phyloP scores from a whole-genome alignment of 306 rosid species.

The Vicia villosa region DNA sequence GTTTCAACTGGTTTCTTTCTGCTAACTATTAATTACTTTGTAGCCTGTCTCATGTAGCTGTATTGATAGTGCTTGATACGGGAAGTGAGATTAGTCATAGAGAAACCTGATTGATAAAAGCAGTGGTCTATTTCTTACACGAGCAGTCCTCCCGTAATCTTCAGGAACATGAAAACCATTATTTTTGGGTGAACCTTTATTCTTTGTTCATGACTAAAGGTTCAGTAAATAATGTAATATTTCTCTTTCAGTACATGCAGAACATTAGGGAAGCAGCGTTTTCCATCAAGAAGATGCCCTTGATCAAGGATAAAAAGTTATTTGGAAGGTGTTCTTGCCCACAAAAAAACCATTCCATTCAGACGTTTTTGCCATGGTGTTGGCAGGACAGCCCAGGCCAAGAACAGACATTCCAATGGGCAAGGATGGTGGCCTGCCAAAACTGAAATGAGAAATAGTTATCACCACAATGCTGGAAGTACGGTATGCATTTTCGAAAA shows the following conservation, averaged over 20 bases:
- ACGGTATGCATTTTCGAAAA: slow-evolving; percentile 6
- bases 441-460: slow-evolving; percentile 60
- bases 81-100: no score
- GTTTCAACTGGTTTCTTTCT: no score
- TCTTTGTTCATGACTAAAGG: slow-evolving; percentile 23
- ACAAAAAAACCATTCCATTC: slow-evolving; percentile 95
- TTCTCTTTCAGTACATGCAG: slow-evolving; percentile 33
- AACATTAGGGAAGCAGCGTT: slow-evolving; percentile 81
- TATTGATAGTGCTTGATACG: no score
- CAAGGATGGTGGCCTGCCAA: slow-evolving; percentile 98
- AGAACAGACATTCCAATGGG: slow-evolving; percentile 89
- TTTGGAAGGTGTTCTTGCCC: slow-evolving; percentile 85
- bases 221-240: slow-evolving; percentile 48
- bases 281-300: slow-evolving; percentile 73
- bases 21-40: no score
- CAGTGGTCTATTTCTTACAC: slow-evolving; percentile 39
- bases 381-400: slow-evolving; percentile 92
- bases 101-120: slow-evolving; percentile 37
- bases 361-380: slow-evolving; percentile 86
- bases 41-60: no score
- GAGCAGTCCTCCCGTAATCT: slow-evolving; percentile 34
- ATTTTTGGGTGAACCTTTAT: slow-evolving; percentile 45
- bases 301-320: slow-evolving; percentile 76
- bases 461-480: slow-evolving; percentile 94
- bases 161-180: slow-evolving; percentile 35